Percentiles rank a stretch among this genome's conserved stretches.
phyloP scores from a whole-genome alignment of 768 basidiomycete species.

The Leucocoprinus birnbaumii region DNA sequence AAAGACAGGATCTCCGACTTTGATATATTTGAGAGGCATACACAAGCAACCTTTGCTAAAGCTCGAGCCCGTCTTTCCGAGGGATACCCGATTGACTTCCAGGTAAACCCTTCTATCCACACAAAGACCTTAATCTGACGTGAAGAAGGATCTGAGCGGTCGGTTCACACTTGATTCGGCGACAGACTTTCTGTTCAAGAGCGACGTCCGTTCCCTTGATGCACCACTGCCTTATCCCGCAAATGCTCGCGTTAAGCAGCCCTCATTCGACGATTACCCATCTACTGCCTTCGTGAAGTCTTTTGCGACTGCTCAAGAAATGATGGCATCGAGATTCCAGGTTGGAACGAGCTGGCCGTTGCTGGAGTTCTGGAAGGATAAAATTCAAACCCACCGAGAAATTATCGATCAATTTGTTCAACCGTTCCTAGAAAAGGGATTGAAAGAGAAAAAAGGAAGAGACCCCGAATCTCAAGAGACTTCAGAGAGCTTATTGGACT shows the following conservation, averaged over 20 bases:
- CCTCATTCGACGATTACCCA: slow-evolving; percentile 28
- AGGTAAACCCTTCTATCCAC: neutral
- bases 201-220: slow-evolving; percentile 44
- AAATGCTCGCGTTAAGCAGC: slow-evolving; percentile 20
- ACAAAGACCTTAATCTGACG: neutral
- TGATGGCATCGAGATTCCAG: slow-evolving; percentile 32
- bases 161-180: slow-evolving; percentile 68
- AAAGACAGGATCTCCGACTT: slow-evolving; percentile 61
- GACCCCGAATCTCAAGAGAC: too few species aligned
- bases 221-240: slow-evolving; percentile 48
- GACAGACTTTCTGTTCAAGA: slow-evolving; percentile 57
- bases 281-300: slow-evolving; percentile 41
- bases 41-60: slow-evolving; percentile 41
- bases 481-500: slow-evolving; percentile 12
- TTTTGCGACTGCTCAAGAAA: slow-evolving; percentile 40
- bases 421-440: slow-evolving; percentile 15
- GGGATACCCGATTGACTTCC: neutral
- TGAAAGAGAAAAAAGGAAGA: slow-evolving; percentile 1
- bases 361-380: slow-evolving; percentile 16
- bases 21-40: slow-evolving; percentile 56
- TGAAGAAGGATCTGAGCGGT: slow-evolving; percentile 34
- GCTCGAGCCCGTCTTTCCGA: slow-evolving; percentile 24
- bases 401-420: slow-evolving; percentile 15
- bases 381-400: slow-evolving; percentile 5
- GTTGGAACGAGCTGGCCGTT: slow-evolving; percentile 30